These are phyloP conservation scores for Cyberlindnera euphorbiae DNA, from an alignment of 805 yeast species.

Conservation along the genomic window DNA sequence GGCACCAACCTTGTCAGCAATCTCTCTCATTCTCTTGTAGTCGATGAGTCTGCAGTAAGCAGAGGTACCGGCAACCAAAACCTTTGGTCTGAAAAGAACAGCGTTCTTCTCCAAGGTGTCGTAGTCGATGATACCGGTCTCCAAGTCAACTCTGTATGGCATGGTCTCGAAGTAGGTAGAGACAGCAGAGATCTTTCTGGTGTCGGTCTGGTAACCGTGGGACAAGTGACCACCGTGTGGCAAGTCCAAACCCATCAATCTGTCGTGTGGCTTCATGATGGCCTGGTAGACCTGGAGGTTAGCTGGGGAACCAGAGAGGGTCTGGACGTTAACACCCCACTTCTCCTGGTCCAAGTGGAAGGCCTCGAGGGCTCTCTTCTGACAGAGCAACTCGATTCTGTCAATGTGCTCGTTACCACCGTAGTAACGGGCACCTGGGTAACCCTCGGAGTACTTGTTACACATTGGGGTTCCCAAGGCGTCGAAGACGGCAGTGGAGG, in stretches of 20 bases:
- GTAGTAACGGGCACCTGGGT: constrained; percentile 96
- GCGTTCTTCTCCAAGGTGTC: constrained; percentile 83
- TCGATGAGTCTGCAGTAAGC: constrained; percentile 91
- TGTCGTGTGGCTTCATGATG: constrained; percentile 80
- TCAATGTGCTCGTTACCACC: constrained; percentile 98
- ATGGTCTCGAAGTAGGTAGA: constrained; percentile 95
- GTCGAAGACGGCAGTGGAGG: constrained; percentile 92
- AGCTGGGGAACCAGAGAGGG: constrained; percentile 96
- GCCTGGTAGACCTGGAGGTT: constrained; percentile 91
- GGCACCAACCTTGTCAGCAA: constrained; percentile 91
- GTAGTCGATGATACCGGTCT: constrained; percentile 89
- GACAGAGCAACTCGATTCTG: constrained; percentile 84
- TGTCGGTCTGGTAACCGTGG: constrained; percentile 92
- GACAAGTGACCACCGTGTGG: constrained; percentile 99
- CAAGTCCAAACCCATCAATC: constrained; percentile 94
- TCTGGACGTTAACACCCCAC: constrained; percentile 98
- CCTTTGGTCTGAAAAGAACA: constrained; percentile 85
- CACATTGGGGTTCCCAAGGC: constrained; percentile 94
- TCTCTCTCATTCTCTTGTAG: constrained; percentile 83
- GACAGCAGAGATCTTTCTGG: constrained; percentile 84
- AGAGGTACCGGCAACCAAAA: constrained; percentile 94
- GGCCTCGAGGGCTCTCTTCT: constrained; percentile 83
- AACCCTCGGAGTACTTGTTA: constrained; percentile 97
- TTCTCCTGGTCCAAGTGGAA: constrained; percentile 67
- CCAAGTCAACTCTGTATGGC: constrained; percentile 89